Evolutionary conservation across 176 grass and related monocot species (phyloP), one percentile per base, ranked within the genome.

Genomic region (Oropetium thomaeum): DNA sequence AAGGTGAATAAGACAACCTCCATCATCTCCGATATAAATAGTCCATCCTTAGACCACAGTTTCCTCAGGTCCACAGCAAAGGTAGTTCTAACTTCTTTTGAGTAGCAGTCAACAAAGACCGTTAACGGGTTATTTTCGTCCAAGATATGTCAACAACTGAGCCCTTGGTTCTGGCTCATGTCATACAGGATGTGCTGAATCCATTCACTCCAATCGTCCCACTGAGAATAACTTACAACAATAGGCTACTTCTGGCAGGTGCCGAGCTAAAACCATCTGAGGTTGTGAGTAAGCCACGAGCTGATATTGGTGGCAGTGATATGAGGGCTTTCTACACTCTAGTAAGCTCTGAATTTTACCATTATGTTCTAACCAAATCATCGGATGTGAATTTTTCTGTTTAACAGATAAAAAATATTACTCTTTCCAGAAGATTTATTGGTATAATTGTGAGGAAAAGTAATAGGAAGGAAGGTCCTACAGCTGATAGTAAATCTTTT

Each of bases 261-360:
- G 55, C 66, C 44, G 85, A 90, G 78, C 73, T 97, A 42, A 89
- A 66, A 59, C 85, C 93, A 23, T 97, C 87, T 10, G 85, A 64
- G 23, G 35, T 93, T 19, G 43, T 59, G 45, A 84, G 72, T 71
- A 89, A 79, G 27, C 90, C 90, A 4, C 79, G 75, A 34, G 62
- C 90, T 67, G 85, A 97, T 58, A 35, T 87, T 45, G 83, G 87
- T 54, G 88, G 87, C 69, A 82, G 53, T 53, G 90, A 90, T 44
- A 84, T 89, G 62, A 80, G 87, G 71, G 75, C 60, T 72, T 88
- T 89, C 67, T 90, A 93, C 73, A 90, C 90, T 3, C 85, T 97
- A 81, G 93, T 93, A 79, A 97, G 87, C 28, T 17, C 52, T n/a
- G 12, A 1, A 4, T 22, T 62, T 58, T 74, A 29, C 45, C 62